Evolutionary conservation across 2,329 filamentous ascomycete genomes (phyloP), one percentile per base, ranked within the genome.

Genomic region (Hortaea sp.): DNA sequence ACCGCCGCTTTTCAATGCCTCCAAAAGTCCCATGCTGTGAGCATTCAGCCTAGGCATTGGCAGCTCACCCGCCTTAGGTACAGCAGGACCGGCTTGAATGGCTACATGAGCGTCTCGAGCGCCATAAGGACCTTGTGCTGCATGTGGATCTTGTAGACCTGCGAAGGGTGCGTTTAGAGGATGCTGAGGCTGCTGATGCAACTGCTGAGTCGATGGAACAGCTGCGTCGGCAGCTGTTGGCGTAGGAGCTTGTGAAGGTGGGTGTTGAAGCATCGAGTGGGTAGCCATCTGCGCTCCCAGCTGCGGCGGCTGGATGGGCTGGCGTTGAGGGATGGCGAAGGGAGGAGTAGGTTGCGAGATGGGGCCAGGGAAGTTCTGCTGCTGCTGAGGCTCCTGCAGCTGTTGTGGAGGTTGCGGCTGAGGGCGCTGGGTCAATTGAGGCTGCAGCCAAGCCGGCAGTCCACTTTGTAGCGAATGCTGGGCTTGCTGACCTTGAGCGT

Each of bases 1-100:
- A 31, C 43, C 37, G 20, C 42, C 49, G 29, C 58, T 57, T 49
- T 74, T 81, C 66, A 83, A 81, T 1, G 75, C 70, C 53, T 74
- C 77, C 42, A 83, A 63, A 31, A 82, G 60, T n/a, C 71, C 70
- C 48, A 76, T 66, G 1, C 76, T 71, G 58, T 82, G 78, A 9
- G 70, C 71, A 32, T 69, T 80, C 30, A 82, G 69, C 50, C 73
- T 76, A 5, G 77, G 77, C 35, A 73, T 69, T 11, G 79, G 78
- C 27, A 82, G 58, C 43, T 76, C 75, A 54, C 78, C 62, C 5
- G 78, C 75, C 31, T 75, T 70, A 1, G 78, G 79, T 29, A 75
- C 69, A 32, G 65, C 62, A 37, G 63, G 44, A 48, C 63, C 65
- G 65, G 20, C 64, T 56, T 35, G 53, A 59, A 58, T 46, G 61